Percentiles rank a stretch among this genome's conserved stretches.
Conservation (phyloP, 176 grass and related monocot species). For the Triticum aestivum region DNA sequence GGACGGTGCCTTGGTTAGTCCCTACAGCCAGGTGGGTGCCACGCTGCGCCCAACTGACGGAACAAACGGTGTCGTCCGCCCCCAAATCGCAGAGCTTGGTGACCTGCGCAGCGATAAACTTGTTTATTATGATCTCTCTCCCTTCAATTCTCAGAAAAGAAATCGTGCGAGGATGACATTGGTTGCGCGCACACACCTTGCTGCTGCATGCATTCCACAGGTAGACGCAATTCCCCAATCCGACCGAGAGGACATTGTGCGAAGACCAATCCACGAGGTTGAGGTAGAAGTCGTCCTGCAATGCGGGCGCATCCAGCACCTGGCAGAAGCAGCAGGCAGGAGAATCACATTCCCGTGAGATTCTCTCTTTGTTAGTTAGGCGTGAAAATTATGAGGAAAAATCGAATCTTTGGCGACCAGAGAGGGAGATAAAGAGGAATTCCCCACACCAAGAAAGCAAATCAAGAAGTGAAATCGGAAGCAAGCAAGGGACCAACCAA, state of each 20-base stretch:
- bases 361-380: neutral
- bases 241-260: slow-evolving; percentile 89
- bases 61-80: slow-evolving; percentile 79
- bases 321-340: slow-evolving; percentile 32
- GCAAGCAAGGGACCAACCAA: slow-evolving; percentile 4
- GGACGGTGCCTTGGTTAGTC: slow-evolving; percentile 94
- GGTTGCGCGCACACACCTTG: slow-evolving; percentile 60
- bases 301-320: slow-evolving; percentile 93
- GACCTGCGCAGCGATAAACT: slow-evolving; percentile 43
- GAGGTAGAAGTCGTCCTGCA: slow-evolving; percentile 99
- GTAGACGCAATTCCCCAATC: slow-evolving; percentile 92
- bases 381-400: neutral
- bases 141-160: neutral
- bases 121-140: neutral
- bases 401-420: neutral
- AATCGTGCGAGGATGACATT: neutral
- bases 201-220: slow-evolving; percentile 99
- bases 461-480: neutral
- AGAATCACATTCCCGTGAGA: neutral
- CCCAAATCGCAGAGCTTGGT: slow-evolving; percentile 98
- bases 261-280: slow-evolving; percentile 99
- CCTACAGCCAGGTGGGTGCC: slow-evolving; percentile 85
- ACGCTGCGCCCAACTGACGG: slow-evolving; percentile 89
- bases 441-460: neutral
- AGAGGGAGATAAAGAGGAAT: slow-evolving; percentile 8